Evolutionary conservation across 2,329 filamentous ascomycete genomes (phyloP), one percentile per base, ranked within the genome.

Genomic region (Hypoxylon rubiginosum): DNA sequence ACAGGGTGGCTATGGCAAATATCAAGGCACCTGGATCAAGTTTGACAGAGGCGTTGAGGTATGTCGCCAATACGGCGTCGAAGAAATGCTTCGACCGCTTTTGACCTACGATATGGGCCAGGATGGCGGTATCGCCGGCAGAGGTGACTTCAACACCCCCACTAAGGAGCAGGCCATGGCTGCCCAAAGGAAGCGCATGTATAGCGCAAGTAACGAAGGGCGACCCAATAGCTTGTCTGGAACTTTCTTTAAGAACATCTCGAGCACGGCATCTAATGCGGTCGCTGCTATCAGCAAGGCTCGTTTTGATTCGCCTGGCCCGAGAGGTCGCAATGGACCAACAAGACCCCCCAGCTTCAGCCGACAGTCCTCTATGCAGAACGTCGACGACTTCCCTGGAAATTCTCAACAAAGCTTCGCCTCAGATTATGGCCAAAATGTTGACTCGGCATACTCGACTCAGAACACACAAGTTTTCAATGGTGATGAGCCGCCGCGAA

Each of bases 131-230:
- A 80, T 89, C 54, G 88, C 91, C 4, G 90, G 91, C 60, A 88
- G 90, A 50, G 92, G 91, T 50, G 88, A 90, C 71, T 87, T 97
- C 73, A 95, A 98, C 74, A 98, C 96, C 0, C 96, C 96, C 0
- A 99, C 96, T 39, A 99, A 99, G 80, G 96, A 98, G 80, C 96
- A 98, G 80, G 96, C 96, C 65, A 97, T 98, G 94, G 96, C 96
- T 10, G 95, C 95, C 4, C 91, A 94, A 80, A 85, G 96, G 71
- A 98, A 99, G 79, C 89, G 95, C 70, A 89, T 97, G 80, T 98
- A 97, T 81, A 97, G 91, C 71, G 86, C 88, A 51, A 88, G 86
- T 49, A 84, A 88, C 57, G 93, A 97, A 62, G 88, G 85, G 52
- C 87, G 93, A 53, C 82, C 85, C 11, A 89, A 88, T 73, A 89